Percentiles rank a stretch among this genome's conserved stretches.
phyloP scores from a whole-genome alignment of 257 asterid genomes.

The Haberlea rhodopensis region DNA sequence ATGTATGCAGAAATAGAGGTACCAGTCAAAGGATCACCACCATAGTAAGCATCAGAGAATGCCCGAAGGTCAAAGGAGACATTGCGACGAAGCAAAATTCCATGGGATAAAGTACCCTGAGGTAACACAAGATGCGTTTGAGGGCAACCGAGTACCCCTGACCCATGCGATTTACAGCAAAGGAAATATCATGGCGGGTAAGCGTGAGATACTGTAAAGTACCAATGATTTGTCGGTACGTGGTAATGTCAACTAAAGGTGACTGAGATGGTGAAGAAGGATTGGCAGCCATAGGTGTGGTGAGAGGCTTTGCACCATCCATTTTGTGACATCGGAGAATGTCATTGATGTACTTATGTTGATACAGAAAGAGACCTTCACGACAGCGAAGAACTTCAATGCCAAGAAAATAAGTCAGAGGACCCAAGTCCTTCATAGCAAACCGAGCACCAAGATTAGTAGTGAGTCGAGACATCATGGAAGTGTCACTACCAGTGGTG shows the following conservation, averaged over 20 bases:
- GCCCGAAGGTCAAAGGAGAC: too few species aligned
- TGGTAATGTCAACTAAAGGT: too few species aligned
- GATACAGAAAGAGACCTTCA: neutral
- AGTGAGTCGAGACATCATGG: too few species aligned
- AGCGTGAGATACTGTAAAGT: neutral
- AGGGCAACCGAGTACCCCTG: too few species aligned
- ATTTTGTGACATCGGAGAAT: neutral
- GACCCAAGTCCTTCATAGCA: neutral
- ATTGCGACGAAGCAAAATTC: too few species aligned
- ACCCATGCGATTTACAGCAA: neutral
- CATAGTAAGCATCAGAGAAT: too few species aligned
- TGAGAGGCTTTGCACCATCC: neutral
- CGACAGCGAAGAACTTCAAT: neutral
- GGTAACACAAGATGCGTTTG: neutral
- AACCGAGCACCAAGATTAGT: neutral
- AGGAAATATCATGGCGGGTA: neutral
- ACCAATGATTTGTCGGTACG: neutral
- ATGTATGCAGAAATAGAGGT: too few species aligned
- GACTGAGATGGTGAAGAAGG: too few species aligned
- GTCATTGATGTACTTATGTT: neutral
- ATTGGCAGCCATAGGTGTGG: too few species aligned
- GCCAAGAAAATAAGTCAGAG: neutral
- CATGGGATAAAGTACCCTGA: too few species aligned
- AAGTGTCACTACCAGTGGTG: too few species aligned
- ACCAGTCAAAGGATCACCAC: too few species aligned